A percentile compares a stretch with the other conserved stretches of the same genome.
phyloP scores from a whole-genome alignment of 768 basidiomycete species.

The Hortiboletus campestris region DNA sequence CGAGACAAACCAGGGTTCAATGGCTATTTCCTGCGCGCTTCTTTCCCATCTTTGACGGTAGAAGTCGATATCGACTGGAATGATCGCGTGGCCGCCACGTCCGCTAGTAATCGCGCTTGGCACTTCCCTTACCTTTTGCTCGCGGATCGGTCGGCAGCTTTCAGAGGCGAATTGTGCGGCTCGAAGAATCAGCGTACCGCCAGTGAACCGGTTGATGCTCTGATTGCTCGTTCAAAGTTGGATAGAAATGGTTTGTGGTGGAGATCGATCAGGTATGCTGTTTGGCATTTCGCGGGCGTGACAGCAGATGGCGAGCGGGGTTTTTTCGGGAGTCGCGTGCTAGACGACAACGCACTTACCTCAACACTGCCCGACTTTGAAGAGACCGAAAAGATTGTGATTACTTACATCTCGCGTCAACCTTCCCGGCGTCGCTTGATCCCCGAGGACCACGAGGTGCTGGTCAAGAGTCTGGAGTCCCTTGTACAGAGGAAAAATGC shows the following conservation, averaged over 20 bases:
- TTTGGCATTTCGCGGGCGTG: slow-evolving; percentile 67
- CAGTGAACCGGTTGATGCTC: slow-evolving; percentile 60
- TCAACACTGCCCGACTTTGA: slow-evolving; percentile 25
- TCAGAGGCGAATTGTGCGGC: slow-evolving; percentile 64
- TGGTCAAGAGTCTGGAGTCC: slow-evolving; percentile 52
- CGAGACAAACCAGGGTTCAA: slow-evolving; percentile 80
- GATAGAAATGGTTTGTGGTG: slow-evolving; percentile 59
- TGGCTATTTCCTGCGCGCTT: slow-evolving; percentile 68
- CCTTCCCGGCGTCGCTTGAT: slow-evolving; percentile 49
- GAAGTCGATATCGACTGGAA: slow-evolving; percentile 72
- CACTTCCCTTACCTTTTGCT: slow-evolving; percentile 69
- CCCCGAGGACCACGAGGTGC: slow-evolving; percentile 49
- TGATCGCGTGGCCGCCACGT: slow-evolving; percentile 48
- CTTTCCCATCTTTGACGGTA: slow-evolving; percentile 66
- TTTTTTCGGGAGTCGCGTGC: slow-evolving; percentile 8
- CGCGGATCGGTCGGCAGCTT: slow-evolving; percentile 74
- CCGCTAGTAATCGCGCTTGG: slow-evolving; percentile 48
- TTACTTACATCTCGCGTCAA: slow-evolving; percentile 76
- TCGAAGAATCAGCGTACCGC: slow-evolving; percentile 68
- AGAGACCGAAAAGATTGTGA: slow-evolving; percentile 51
- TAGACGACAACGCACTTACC: not conserved
- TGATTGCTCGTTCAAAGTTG: slow-evolving; percentile 39
- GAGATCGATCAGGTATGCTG: slow-evolving; percentile 65
- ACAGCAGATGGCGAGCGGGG: slow-evolving; percentile 33
- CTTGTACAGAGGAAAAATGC: slow-evolving; percentile 42